These are phyloP conservation scores for Periconia macrospinosa DNA, from an alignment of 2,329 filamentous ascomycete species.

Conservation along the genomic window DNA sequence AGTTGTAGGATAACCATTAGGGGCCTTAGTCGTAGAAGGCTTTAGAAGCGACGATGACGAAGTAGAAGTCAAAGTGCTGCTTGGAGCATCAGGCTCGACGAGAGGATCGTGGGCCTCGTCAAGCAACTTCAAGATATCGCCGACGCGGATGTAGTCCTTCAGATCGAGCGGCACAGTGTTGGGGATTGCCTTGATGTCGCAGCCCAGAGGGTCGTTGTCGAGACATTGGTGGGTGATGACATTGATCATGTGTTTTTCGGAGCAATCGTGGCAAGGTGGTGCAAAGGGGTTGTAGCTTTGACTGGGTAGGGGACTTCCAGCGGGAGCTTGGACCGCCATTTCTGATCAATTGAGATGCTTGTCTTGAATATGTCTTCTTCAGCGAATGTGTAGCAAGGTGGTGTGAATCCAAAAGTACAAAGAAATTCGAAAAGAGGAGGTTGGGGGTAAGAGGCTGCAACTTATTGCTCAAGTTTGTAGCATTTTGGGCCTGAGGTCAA, in stretches of 20 bases:
- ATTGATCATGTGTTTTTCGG: constrained; percentile 1
- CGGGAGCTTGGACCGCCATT: too few species aligned
- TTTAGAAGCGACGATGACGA: background rate
- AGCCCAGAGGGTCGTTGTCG: constrained; percentile 11
- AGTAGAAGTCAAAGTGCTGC: background rate
- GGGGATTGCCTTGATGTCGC: constrained; percentile 9
- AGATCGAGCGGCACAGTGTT: constrained; percentile 5
- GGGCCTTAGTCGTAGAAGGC: background rate
- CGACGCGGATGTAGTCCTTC: constrained; percentile 12
- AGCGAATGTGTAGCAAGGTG: too few species aligned
- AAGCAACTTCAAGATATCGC: constrained; percentile 8
- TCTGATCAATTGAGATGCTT: too few species aligned
- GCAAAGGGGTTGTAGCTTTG: background rate
- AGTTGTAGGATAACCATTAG: background rate
- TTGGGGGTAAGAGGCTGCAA: too few species aligned
- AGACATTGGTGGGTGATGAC: constrained; percentile 17
- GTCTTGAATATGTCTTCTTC: too few species aligned
- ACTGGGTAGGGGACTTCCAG: background rate
- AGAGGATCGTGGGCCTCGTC: background rate
- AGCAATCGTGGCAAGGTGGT: background rate
- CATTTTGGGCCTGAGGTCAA: too few species aligned
- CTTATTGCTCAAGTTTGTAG: too few species aligned
- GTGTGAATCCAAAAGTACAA: too few species aligned
- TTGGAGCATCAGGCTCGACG: background rate
- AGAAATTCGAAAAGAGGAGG: too few species aligned